Base-by-base conservation (phyloP, 2,329 filamentous ascomycete genomes). In the Penicillium sp. region DNA sequence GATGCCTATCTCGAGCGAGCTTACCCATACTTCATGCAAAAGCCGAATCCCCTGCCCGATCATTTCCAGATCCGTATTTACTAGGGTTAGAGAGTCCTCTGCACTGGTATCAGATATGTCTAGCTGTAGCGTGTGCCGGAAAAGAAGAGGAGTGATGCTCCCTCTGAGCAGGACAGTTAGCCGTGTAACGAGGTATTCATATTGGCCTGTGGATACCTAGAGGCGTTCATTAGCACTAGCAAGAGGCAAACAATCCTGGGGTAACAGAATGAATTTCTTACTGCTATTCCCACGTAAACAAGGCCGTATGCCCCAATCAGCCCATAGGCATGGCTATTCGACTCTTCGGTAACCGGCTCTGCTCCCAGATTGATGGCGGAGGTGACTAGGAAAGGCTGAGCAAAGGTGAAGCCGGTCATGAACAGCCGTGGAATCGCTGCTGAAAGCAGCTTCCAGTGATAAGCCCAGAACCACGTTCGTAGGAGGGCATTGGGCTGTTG, bases 331-430 rank as follows among this genome's bases (percentile, higher is more conserved):
- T n/a, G 21, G n/a, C 41, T 35, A 21, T n/a, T 19, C 0, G 55
- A 29, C 7, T 45, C 55, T 8, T 41, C 55, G 17, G 13, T 41
- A 15, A 41, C 15, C 35, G 26, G 44, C 5, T 1, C 9, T 5
- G 29, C 55, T 1, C 38, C 55, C 45, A 45, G 48, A 7, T 17
- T 17, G 8, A 57, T n/a, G 1, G 55, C 48, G 15, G 55, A 29
- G 30, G 21, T 57, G 45, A 53, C 38, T 7, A 53, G 30, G n/a
- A 53, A 53, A 21, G 50, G 50, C 50, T 53, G 50, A 21, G 30
- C 35, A 35, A 53, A 53, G 17, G 50, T 41, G 30, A 53, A 53
- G 17, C 55, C 55, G 1, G 30, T 29, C n/a, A 57, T 17, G 46
- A 48, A 35, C 11, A 50, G 45, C 13, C 55, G 45, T 3, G 55